Conservation (phyloP, 768 basidiomycete genomes). For the Tulasnella sp. region DNA sequence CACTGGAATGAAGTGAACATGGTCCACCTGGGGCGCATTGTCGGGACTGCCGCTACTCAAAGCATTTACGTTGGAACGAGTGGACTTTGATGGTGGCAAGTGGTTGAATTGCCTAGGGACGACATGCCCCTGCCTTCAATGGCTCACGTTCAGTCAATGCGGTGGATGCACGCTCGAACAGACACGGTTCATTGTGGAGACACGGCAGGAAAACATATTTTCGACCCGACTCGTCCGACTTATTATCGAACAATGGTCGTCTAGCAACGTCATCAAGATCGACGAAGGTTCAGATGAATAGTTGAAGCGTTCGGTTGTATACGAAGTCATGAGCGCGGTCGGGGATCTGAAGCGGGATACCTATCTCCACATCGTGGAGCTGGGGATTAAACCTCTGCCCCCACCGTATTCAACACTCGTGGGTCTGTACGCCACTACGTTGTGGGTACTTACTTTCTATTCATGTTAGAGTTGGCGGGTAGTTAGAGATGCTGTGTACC, state of each 20-base stretch:
- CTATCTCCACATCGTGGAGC: no score
- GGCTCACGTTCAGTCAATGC: neutral
- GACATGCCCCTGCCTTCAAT: neutral
- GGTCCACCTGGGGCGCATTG: neutral
- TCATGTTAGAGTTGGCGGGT: no score
- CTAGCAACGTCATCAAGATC: neutral
- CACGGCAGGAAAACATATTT: neutral
- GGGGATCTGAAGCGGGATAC: no score
- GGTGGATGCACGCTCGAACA: neutral
- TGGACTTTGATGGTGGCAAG: neutral
- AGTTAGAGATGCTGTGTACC: no score
- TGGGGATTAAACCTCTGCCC: no score
- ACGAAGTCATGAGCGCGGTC: neutral
- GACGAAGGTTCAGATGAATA: neutral
- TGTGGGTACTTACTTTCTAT: no score
- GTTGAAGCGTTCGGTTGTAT: neutral
- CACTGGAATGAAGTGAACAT: neutral
- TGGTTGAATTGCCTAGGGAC: neutral
- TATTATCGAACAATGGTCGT: neutral
- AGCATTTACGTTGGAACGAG: neutral
- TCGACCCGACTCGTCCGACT: neutral
- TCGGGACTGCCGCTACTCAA: neutral
- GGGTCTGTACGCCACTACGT: no score
- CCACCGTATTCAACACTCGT: no score
- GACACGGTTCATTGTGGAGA: neutral